Base-by-base conservation (phyloP, 805 yeast species). In the Zygotorulaspora danielsina region DNA sequence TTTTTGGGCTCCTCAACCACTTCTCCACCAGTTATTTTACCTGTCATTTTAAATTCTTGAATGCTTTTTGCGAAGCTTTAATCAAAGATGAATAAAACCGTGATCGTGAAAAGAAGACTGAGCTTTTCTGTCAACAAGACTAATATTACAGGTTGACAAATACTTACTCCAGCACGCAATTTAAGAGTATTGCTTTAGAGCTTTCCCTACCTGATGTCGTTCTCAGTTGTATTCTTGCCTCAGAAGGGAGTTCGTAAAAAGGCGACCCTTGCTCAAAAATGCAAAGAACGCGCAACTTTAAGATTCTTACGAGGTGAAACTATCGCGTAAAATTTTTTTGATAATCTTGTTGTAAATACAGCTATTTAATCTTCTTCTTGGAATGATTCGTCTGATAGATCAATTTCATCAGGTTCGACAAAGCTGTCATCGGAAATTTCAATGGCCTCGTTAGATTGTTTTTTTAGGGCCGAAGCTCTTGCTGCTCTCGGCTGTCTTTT, bases 361-460 rank as follows among this genome's bases (percentile, higher is more conserved):
- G 31, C 31, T 27, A 27, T 27, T 27, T 27, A 27, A 7, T 44
- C 41, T 12, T 53, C 55, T 13, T 45, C 60, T n/a, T 34, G 38
- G 21, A 54, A 48, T 1, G 55, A 51, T 7, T 17, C 53, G 18
- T 53, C 58, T n/a, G 44, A 37, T 3, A 31, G 48, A 4, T 32
- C 47, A 5, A 44, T 46, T 3, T 41, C 53, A 25, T 50, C 57
- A 16, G 50, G 57, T 15, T 54, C 60, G 12, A 49, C 34, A 21
- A 54, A 52, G 30, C 59, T 52, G 32, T 56, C 57, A 25, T 58
- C 63, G 1, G 63, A 55, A 10, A 54, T 34, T 19, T 53, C 57
- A 6, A 54, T 35, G 12, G 43, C 28, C 19, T 53, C 57, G 3
- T 31, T 32, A 31, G 57, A 51, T 1, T 51, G 34, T 16, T 41